These are phyloP conservation scores for Intubia oerlemansii DNA, from an alignment of 2,329 filamentous ascomycete species.

Conservation along the genomic window DNA sequence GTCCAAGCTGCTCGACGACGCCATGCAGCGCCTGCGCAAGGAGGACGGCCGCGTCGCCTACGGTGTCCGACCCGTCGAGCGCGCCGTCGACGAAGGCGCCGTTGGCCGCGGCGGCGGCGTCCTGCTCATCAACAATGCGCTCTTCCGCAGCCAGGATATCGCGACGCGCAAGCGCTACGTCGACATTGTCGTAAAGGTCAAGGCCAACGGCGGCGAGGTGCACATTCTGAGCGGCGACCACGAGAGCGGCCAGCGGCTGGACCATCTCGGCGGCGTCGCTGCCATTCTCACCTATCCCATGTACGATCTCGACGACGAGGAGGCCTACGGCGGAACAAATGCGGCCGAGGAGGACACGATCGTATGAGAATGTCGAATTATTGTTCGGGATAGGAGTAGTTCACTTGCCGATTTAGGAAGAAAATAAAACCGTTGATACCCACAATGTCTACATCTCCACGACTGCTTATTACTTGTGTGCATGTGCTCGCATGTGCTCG, in stretches of 20 bases:
- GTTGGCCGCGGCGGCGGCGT: slow-evolving; percentile 73
- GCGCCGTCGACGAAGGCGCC: slow-evolving; percentile 67
- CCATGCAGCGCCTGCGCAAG: slow-evolving; percentile 54
- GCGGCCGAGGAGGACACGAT: not conserved
- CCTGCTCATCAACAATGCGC: slow-evolving; percentile 64
- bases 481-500: too few species aligned
- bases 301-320: slow-evolving; percentile 44
- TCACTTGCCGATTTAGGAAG: too few species aligned
- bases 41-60: slow-evolving; percentile 88
- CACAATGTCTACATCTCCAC: too few species aligned
- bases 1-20: slow-evolving; percentile 65
- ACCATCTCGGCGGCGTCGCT: slow-evolving; percentile 69
- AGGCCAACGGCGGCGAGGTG: slow-evolving; percentile 67
- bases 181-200: slow-evolving; percentile 68
- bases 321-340: slow-evolving; percentile 12
- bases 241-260: slow-evolving; percentile 73
- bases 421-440: too few species aligned
- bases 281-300: slow-evolving; percentile 82
- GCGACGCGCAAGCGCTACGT: slow-evolving; percentile 63
- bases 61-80: slow-evolving; percentile 60
- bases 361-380: too few species aligned
- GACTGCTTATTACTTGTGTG: too few species aligned
- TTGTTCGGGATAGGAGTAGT: too few species aligned
- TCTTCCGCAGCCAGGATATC: slow-evolving; percentile 72
- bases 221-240: slow-evolving; percentile 82